These are phyloP conservation scores for Eremomyces bilateralis DNA, from an alignment of 495 filamentous ascomycete species.

Conservation along the genomic window DNA sequence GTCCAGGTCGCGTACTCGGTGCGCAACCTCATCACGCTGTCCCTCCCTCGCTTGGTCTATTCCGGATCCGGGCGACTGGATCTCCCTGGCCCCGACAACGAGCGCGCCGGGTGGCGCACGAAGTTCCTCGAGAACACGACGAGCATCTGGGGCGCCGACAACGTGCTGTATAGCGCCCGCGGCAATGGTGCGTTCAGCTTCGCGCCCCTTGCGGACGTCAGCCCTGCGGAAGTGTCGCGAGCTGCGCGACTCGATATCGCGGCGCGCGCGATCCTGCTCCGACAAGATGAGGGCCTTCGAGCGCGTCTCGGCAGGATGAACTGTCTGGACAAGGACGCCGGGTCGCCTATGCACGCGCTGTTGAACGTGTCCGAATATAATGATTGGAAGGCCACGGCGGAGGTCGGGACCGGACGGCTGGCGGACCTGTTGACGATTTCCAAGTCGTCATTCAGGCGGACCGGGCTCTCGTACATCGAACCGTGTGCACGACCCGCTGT, in stretches of 20 bases:
- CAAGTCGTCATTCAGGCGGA: constrained; percentile 35
- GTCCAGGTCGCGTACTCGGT: constrained; percentile 73
- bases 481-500: constrained; percentile 52
- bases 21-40: constrained; percentile 65
- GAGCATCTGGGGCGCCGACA: constrained; percentile 73
- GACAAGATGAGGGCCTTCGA: constrained; percentile 27
- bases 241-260: constrained; percentile 38
- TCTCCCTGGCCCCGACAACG: constrained; percentile 53
- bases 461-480: constrained; percentile 57
- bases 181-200: constrained; percentile 59
- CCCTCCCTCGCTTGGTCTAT: constrained; percentile 58
- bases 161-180: constrained; percentile 38
- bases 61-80: constrained; percentile 53
- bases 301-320: no score
- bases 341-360: constrained; percentile 52
- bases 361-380: constrained; percentile 49
- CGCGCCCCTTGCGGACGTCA: constrained; percentile 68
- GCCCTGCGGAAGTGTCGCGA: constrained; percentile 44
- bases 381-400: constrained; percentile 40
- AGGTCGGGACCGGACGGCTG: constrained; percentile 52
- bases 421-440: constrained; percentile 62
- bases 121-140: constrained; percentile 56
- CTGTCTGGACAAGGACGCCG: constrained; percentile 24
- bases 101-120: constrained; percentile 48
- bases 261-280: constrained; percentile 40